A percentile compares a stretch with the other conserved stretches of the same genome.
phyloP scores from a whole-genome alignment of 805 yeast genomes.

The Yarrowia sp. region DNA sequence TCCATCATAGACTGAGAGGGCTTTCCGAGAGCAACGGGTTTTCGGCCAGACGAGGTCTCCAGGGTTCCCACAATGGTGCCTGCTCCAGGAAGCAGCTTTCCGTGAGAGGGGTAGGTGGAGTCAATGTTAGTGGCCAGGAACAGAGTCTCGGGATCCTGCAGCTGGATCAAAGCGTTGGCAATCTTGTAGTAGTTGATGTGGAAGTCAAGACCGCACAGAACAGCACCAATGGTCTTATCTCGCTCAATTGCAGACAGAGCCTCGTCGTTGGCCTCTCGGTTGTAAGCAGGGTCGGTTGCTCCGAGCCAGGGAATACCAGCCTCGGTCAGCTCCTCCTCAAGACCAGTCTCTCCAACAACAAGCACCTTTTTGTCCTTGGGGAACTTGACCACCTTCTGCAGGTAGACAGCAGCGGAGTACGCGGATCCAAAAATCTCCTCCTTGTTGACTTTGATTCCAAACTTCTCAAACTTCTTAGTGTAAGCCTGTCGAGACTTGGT shows the following conservation, averaged over 20 bases:
- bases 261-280: constrained; percentile 51
- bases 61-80: constrained; percentile 84
- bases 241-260: constrained; percentile 39
- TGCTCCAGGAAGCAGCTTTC: constrained; percentile 86
- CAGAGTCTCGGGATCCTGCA: constrained; percentile 58
- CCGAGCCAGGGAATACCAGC: constrained; percentile 77
- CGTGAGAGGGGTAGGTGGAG: constrained; percentile 89
- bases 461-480: constrained; percentile 66
- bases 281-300: constrained; percentile 68
- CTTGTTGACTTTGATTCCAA: constrained; percentile 45
- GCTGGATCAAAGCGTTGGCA: constrained; percentile 76
- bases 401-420: constrained; percentile 84
- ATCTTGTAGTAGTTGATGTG: constrained; percentile 76
- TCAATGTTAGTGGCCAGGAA: constrained; percentile 94
- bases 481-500: constrained; percentile 83
- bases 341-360: constrained; percentile 86
- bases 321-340: constrained; percentile 69
- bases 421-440: constrained; percentile 88
- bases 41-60: constrained; percentile 69
- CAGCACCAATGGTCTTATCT: constrained; percentile 79
- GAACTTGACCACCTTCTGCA: constrained; percentile 68
- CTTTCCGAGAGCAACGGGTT: constrained; percentile 89
- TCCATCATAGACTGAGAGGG: constrained; percentile 89
- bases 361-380: constrained; percentile 77
- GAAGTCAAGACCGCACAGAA: constrained; percentile 80